Base-by-base conservation (phyloP, 2,329 filamentous ascomycete genomes). In the Alternaria hordeiaustralica region DNA sequence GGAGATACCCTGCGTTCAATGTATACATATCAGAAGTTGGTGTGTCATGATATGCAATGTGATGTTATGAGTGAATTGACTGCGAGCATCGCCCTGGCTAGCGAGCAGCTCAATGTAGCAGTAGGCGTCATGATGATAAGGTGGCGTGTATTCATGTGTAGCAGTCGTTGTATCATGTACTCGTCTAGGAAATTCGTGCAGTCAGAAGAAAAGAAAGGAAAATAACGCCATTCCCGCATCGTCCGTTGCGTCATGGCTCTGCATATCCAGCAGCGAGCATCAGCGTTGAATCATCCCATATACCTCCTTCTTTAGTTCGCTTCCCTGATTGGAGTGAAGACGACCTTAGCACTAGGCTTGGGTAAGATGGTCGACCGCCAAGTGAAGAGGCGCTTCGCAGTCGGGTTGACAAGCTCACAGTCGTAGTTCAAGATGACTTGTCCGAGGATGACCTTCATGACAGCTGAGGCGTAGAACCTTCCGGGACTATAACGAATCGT, bases 371-470 rank as follows among this genome's bases (percentile, higher is more conserved):
- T 66, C 13, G 67, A 68, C 20, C 67, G 46, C 67, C 67, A 69
- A 2, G 65, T 69, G 30, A 58, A 64, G 12, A 62, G 26, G 11
- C 63, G 63, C 23, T 26, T 58, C 12, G 60, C 65, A 2, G 58
- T 51, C 10, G 65, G 59, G 26, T 66, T 26, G 3, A 60, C 58
- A 30, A 69, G 65, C 28, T 68, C 58, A 15, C 57, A 66, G 33
- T 70, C 64, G 51, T 70, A 70, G 51, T 70, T 68, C n/a, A 63
- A 41, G 5, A 70, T 59, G n/a, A 70, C 57, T 25, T 68, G 63
- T 3, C 57, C 61, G 0, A 70, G 43, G 11, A 70, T 64, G 18
- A 66, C 59, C 25, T 70, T 70, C 67, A 70, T 70, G 3, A 70
- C 64, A 15, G 60, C 63, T 7, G 63, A 58, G 13, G 65, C 67